Evolutionary conservation across 306 rosid genomes (phyloP).

Genomic region (Rubus idaeus): DNA sequence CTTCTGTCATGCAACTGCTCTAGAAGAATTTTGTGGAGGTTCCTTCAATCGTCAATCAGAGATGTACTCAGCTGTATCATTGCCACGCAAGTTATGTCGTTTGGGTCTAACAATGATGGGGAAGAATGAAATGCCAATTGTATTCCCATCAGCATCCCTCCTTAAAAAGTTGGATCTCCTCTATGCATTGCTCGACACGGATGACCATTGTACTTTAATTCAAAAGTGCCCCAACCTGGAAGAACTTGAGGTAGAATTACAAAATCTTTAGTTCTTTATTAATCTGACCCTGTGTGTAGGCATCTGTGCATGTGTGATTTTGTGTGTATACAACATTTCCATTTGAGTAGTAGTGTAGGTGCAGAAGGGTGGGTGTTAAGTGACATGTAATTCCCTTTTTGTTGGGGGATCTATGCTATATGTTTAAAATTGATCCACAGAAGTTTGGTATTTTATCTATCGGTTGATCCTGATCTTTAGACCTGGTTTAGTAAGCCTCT

Average conservation of each 20-base stretch:
- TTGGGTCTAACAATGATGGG: constrained; percentile 83
- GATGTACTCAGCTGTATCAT: constrained; percentile 42
- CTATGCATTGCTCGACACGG: constrained; percentile 81
- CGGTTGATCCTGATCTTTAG: neutral
- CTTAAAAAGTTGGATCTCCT: constrained; percentile 85
- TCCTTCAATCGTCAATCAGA: constrained; percentile 60
- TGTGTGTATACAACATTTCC: neutral
- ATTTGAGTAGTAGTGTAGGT: neutral
- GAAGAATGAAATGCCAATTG: constrained; percentile 69
- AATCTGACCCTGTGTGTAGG: neutral
- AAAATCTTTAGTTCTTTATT: constrained; percentile 10
- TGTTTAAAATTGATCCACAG: neutral
- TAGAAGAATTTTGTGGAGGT: constrained; percentile 94
- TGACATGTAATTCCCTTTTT: neutral
- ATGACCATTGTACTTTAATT: constrained; percentile 82
- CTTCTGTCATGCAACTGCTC: constrained; percentile 58
- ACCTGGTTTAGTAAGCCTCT: neutral
- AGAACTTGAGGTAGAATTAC: constrained; percentile 69
- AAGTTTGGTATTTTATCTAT: neutral
- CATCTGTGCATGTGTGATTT: neutral
- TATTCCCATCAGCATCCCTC: constrained; percentile 62
- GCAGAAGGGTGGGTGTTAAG: neutral
- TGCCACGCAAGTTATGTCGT: constrained; percentile 60
- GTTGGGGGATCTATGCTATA: neutral
- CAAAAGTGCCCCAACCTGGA: constrained; percentile 86